Percentiles rank a stretch among this genome's conserved stretches.
Conservation (phyloP, 306 rosid species). For the Ceratonia siliqua region DNA sequence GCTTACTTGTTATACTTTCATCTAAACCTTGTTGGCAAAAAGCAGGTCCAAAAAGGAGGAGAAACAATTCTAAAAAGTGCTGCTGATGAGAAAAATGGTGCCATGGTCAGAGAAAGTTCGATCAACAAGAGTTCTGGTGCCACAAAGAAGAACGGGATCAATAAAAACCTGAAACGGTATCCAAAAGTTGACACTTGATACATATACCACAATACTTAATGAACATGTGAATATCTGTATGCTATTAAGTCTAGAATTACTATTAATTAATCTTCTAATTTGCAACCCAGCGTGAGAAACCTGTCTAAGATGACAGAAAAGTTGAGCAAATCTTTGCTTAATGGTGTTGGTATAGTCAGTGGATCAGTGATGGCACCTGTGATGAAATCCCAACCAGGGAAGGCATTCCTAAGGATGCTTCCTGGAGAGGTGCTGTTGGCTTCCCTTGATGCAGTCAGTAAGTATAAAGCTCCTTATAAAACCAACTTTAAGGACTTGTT, state of each 20-base stretch:
- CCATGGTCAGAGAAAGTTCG: constrained; percentile 33
- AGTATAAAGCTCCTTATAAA: constrained; percentile 40
- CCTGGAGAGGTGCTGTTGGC: constrained; percentile 92
- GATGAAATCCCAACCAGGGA: constrained; percentile 75
- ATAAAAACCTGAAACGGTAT: constrained; percentile 79
- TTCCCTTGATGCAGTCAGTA: constrained; percentile 90
- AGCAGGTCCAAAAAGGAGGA: constrained; percentile 88
- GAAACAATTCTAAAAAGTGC: constrained; percentile 60
- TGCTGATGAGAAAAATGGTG: constrained; percentile 38
- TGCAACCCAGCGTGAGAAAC: constrained; percentile 62
- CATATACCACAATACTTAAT: not conserved
- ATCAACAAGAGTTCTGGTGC: constrained; percentile 7
- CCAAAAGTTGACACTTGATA: constrained; percentile 1
- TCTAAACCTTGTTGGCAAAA: constrained; percentile 20
- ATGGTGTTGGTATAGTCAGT: constrained; percentile 78
- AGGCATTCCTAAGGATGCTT: constrained; percentile 73
- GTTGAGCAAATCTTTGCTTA: constrained; percentile 78
- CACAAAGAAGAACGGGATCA: constrained; percentile 49
- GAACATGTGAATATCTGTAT: constrained; percentile 1
- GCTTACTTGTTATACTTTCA: not conserved
- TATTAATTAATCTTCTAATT: constrained; percentile 13
- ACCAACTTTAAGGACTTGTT: not conserved
- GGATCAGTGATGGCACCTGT: constrained; percentile 74
- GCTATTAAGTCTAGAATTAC: not conserved
- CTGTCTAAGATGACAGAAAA: constrained; percentile 80